Conservation (phyloP, 2,329 filamentous ascomycete genomes). For the Cladosporium sp. region DNA sequence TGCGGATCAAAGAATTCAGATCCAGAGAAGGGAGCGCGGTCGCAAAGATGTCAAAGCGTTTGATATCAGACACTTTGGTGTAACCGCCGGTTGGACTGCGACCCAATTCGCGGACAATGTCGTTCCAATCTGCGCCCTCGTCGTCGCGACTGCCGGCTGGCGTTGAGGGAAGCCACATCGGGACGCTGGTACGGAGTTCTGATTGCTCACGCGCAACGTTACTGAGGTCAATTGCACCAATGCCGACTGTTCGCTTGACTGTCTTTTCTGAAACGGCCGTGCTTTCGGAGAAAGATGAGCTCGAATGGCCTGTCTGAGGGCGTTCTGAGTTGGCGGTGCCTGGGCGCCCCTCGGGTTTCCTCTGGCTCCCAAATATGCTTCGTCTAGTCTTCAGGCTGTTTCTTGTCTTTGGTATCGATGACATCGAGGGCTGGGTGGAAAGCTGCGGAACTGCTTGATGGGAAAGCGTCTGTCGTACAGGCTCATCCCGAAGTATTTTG, state of each 20-base stretch:
- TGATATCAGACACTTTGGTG: slow-evolving; percentile 45
- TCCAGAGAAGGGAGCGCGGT: slow-evolving; percentile 74
- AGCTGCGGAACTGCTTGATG: background rate
- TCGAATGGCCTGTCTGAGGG: slow-evolving; percentile 25
- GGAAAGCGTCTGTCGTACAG: slow-evolving; percentile 21
- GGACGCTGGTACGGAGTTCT: slow-evolving; percentile 41
- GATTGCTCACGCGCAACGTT: slow-evolving; percentile 23
- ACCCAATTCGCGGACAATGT: slow-evolving; percentile 67
- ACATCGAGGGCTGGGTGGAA: slow-evolving; percentile 6
- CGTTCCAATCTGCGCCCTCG: slow-evolving; percentile 63
- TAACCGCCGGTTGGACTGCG: slow-evolving; percentile 69
- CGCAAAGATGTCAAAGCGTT: slow-evolving; percentile 73
- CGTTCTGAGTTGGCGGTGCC: slow-evolving; percentile 14
- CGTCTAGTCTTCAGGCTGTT: slow-evolving; percentile 37
- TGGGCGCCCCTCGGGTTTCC: slow-evolving; percentile 30
- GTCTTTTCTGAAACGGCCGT: slow-evolving; percentile 39
- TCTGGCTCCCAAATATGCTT: slow-evolving; percentile 64
- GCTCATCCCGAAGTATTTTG: slow-evolving; percentile 63
- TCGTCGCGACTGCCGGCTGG: slow-evolving; percentile 52
- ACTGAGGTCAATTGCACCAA: slow-evolving; percentile 74
- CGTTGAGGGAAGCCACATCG: slow-evolving; percentile 66
- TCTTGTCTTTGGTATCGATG: slow-evolving; percentile 14
- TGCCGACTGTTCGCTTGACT: slow-evolving; percentile 65
- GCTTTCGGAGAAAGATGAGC: slow-evolving; percentile 7
- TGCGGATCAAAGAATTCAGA: slow-evolving; percentile 73